phyloP scores from a whole-genome alignment of 192 early-diverging fungal genomes.

The Linnemannia elongata region DNA sequence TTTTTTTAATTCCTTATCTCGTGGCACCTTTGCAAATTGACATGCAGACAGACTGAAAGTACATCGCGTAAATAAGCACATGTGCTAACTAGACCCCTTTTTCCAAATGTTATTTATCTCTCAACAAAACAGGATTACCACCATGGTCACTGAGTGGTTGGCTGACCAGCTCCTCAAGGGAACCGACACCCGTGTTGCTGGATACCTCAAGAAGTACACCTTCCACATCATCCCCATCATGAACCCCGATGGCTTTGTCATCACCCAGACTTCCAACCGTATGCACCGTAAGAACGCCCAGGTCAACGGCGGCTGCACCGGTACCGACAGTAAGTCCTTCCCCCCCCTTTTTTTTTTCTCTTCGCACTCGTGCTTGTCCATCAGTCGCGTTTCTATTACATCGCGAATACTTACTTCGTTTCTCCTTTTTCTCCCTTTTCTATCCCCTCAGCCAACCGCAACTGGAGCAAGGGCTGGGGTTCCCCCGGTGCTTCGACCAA shows the following conservation, averaged over 20 bases:
- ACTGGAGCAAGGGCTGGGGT: constrained; percentile 63
- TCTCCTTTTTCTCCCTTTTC: neutral
- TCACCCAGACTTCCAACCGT: constrained; percentile 61
- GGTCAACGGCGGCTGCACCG: constrained; percentile 52
- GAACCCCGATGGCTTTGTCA: constrained; percentile 73
- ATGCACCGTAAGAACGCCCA: constrained; percentile 64
- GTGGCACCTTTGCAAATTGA: neutral
- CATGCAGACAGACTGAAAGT: neutral
- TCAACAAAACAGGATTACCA: constrained; percentile 35
- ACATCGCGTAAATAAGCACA: neutral
- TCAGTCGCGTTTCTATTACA: neutral
- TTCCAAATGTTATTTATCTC: neutral
- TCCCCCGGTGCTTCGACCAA: constrained; percentile 58
- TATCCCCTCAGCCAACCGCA: constrained; percentile 59
- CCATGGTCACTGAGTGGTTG: constrained; percentile 52
- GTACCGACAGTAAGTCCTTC: constrained; percentile 44
- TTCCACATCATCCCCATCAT: constrained; percentile 69
- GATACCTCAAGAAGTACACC: constrained; percentile 58
- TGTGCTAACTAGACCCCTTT: neutral
- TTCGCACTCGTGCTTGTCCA: neutral
- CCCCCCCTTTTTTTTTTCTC: neutral
- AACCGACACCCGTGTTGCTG: constrained; percentile 41
- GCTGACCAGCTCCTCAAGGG: constrained; percentile 43
- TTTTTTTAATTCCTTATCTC: neutral
- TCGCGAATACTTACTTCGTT: neutral